phyloP scores from a whole-genome alignment of 371 early-diverging fungal species.

The Basidiobolus meristosporus region DNA sequence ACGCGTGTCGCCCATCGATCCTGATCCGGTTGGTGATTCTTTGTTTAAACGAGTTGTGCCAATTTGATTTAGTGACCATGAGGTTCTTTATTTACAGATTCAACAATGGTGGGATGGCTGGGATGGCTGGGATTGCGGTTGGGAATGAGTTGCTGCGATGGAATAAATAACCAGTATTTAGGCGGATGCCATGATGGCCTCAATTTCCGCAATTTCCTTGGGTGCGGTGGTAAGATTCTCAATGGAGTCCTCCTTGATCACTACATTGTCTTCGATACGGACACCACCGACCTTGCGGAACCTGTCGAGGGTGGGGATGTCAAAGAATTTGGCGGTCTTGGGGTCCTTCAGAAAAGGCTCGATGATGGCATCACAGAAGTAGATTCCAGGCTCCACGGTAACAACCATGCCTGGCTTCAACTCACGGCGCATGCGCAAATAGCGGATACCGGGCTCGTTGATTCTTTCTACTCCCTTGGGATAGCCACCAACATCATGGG shows the following conservation, averaged over 20 bases:
- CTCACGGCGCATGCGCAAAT: slow-evolving; percentile 70
- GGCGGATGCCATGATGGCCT: slow-evolving; percentile 12
- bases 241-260: slow-evolving; percentile 45
- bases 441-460: slow-evolving; percentile 58
- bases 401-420: slow-evolving; percentile 67
- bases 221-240: slow-evolving; percentile 57
- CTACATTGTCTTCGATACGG: slow-evolving; percentile 80
- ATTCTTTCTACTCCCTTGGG: slow-evolving; percentile 43
- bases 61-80: too few relatives aligned
- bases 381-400: slow-evolving; percentile 86
- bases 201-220: slow-evolving; percentile 51
- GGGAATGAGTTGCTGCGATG: too few relatives aligned
- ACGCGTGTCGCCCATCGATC: too few relatives aligned
- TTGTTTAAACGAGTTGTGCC: too few relatives aligned
- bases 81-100: too few relatives aligned
- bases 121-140: too few relatives aligned
- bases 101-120: too few relatives aligned
- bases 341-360: slow-evolving; percentile 31
- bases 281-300: slow-evolving; percentile 77
- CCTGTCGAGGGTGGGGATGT: slow-evolving; percentile 41
- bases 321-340: slow-evolving; percentile 33
- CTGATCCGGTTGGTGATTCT: too few relatives aligned
- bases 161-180: too few relatives aligned
- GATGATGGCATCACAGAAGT: slow-evolving; percentile 34
- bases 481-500: slow-evolving; percentile 83